Evolutionary conservation across 148 eudicot species (phyloP), one percentile per base, ranked within the genome.

Genomic region (Simmondsia chinensis): DNA sequence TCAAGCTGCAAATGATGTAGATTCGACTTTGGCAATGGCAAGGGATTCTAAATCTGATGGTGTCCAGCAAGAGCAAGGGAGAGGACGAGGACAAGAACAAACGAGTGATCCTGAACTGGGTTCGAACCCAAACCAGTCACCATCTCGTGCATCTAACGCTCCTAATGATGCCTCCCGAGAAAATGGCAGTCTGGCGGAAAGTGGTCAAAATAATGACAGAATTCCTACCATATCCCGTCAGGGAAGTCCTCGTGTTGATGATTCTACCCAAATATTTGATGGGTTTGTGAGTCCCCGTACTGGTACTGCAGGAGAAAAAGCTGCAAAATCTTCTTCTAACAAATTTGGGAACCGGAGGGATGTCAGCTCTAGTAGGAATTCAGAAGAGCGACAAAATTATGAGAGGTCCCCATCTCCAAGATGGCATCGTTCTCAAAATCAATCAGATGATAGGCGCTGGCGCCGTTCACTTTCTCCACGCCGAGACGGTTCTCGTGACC

Each of bases 321-420:
- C 35, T 27, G 69, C 42, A 22, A 43, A 63, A 46, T 57, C 44
- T 36, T 60, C 61, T 59, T 66, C 80, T 39, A n/a, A n/a, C n/a
- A n/a, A n/a, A n/a, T n/a, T n/a, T n/a, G n/a, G n/a, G n/a, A n/a
- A n/a, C n/a, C n/a, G n/a, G n/a, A 48, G 14, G 59, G 59, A 41
- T 59, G 43, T 3, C n/a, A 15, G 50, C 49, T 57, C 52, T 50
- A 60, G 39, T 12, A 20, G 57, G 43, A 10, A 53, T 46, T 49
- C 31, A 33, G 33, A 73, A 24, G 52, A 43, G 11, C 65, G 63
- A 54, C 56, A 41, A 16, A 24, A 57, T 55, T 50, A 50, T 28
- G 61, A 48, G 13, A 45, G 64, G 12, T 56, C 73, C 20, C 64
- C 46, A 31, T 62, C 68, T 52, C 68, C 73, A 27, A 50, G 50